Percentiles rank a stretch among this genome's conserved stretches.
Conservation (phyloP, 192 early-diverging fungal genomes). For the Backusella parvicylindrica region DNA sequence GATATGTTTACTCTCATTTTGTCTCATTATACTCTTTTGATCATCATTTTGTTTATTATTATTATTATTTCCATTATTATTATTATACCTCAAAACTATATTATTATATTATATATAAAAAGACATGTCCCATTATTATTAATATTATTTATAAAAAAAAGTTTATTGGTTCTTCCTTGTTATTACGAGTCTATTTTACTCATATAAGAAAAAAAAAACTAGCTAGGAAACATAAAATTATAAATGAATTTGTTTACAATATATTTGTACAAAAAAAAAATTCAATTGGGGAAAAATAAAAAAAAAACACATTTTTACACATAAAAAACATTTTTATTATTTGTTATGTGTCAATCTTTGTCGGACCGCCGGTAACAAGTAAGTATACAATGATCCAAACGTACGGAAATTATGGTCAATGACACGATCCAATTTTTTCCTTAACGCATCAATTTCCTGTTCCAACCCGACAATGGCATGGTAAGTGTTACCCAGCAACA, state of each 20-base stretch:
- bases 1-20: background rate
- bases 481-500: background rate
- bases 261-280: background rate
- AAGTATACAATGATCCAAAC: slow-evolving; percentile 16
- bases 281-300: background rate
- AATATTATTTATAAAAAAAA: background rate
- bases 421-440: slow-evolving; percentile 9
- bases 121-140: background rate
- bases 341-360: background rate
- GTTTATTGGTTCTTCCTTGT: background rate
- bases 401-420: slow-evolving; percentile 15
- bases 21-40: background rate
- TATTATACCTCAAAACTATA: background rate
- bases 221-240: background rate
- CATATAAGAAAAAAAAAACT: background rate
- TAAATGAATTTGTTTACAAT: background rate
- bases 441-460: slow-evolving; percentile 5
- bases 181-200: background rate
- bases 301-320: background rate
- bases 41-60: background rate
- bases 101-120: background rate
- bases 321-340: background rate
- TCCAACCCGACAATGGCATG: slow-evolving; percentile 11
- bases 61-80: background rate
- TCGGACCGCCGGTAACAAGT: background rate